These are phyloP conservation scores for Acanthamoeba sp. DNA, from an alignment of 208 protist species.

Conservation along the genomic window DNA sequence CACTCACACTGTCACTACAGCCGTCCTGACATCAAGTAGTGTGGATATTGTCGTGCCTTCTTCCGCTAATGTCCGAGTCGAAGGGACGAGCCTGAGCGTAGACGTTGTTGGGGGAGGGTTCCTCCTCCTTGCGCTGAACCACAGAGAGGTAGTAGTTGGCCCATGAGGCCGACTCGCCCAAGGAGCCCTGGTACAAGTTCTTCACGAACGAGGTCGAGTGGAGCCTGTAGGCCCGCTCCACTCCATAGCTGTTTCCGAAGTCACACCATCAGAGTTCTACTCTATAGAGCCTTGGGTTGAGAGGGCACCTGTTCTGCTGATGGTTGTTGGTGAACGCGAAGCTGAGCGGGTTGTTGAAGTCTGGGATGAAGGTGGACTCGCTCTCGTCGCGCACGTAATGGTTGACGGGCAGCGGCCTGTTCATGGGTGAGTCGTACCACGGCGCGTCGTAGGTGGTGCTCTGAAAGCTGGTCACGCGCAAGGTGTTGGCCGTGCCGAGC, in stretches of 20 bases:
- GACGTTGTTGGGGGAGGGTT: not conserved
- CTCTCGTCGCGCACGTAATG: not conserved
- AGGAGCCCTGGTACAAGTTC: not conserved
- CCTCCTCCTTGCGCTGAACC: constrained; percentile 7
- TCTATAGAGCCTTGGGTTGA: too few relatives aligned
- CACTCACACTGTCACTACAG: not conserved
- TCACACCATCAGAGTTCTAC: too few relatives aligned
- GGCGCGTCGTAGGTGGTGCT: not conserved
- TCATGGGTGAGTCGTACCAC: not conserved
- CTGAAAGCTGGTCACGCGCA: not conserved
- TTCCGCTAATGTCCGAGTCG: not conserved
- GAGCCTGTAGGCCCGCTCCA: not conserved
- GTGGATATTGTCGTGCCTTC: not conserved
- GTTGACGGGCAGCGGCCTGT: not conserved
- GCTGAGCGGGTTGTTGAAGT: not conserved
- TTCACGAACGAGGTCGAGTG: not conserved
- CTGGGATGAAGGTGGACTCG: not conserved
- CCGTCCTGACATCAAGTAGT: not conserved
- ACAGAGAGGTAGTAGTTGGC: not conserved
- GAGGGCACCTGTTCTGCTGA: not conserved
- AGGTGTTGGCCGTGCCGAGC: constrained; percentile 1
- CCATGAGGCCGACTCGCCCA: not conserved
- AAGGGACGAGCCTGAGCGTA: constrained; percentile 21
- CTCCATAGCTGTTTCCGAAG: not conserved
- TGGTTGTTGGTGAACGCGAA: not conserved